Evolutionary conservation across 169 alveolate species (phyloP).

Genomic region (Theileria orientalis): DNA sequence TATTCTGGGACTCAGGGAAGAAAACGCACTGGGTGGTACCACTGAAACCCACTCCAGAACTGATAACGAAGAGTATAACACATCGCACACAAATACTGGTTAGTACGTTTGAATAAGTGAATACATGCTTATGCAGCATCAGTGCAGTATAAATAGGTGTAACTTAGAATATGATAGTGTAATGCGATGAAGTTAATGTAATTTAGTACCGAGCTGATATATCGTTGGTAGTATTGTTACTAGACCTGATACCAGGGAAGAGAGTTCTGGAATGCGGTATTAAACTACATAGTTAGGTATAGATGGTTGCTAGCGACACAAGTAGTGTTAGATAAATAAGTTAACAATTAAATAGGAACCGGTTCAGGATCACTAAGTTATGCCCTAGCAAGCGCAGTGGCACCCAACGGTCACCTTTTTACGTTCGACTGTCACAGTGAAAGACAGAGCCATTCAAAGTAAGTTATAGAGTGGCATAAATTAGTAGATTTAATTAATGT

Average conservation of each 20-base stretch:
- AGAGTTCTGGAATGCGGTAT: conserved; percentile 84
- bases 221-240: conserved; percentile 80
- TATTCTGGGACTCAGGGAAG: conserved; percentile 52
- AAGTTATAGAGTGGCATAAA: too few species aligned
- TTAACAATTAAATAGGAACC: conserved; percentile 65
- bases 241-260: conserved; percentile 85
- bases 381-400: conserved; percentile 79
- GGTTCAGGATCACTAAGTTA: conserved; percentile 89
- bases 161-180: too few species aligned
- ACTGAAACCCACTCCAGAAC: conserved; percentile 77
- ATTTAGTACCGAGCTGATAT: conserved; percentile 84
- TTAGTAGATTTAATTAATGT: conserved; percentile 13
- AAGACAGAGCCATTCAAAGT: conserved; percentile 74
- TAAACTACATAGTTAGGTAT: neutral
- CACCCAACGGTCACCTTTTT: conserved; percentile 82
- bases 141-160: too few species aligned
- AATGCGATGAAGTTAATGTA: too few species aligned
- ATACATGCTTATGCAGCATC: neutral
- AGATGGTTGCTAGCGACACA: neutral
- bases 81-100: conserved; percentile 85
- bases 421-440: conserved; percentile 87
- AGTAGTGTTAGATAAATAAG: too few species aligned
- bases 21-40: conserved; percentile 67
- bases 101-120: too few species aligned
- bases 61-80: conserved; percentile 71